Base-by-base conservation (phyloP, 2,329 filamentous ascomycete species). In the Pseudonectria foliicola region DNA sequence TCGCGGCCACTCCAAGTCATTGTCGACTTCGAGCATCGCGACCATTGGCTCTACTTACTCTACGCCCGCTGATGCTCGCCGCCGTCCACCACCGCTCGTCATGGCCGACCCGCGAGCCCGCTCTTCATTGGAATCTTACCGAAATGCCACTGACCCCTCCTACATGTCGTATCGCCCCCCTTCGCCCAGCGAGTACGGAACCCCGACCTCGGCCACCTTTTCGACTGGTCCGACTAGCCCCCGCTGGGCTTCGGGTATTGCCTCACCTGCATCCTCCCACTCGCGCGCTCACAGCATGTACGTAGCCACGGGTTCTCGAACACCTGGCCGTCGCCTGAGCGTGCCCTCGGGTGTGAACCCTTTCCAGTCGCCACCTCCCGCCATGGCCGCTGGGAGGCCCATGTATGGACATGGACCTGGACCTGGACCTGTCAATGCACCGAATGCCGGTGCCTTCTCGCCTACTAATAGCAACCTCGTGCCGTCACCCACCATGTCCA, bases 21-120 rank as follows among this genome's bases (percentile, higher is more conserved):
- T 95, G 3, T 95, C 89, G 1, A 79, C 86, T 3, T 95, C 89
- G 1, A 95, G 87, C 58, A 87, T 95, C 49, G 71, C 77, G 4
- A 90, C 84, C 24, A 81, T 82, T 6, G 66, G 77, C 35, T 88
- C 85, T 2, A 80, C 70, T 31, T 82, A 82, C 39, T 80, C 74
- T 44, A 64, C 73, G n/a, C 67, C 72, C 14, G 77, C 79, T 29
- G 83, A 87, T 38, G 60, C 73, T 26, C 76, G 86, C 32, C 77
- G 83, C 39, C 75, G 85, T 16, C 89, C 88, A 6, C 80, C 86
- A 14, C 85, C 88, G 1, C 66, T 95, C 13, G 82, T 90, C 39
- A 92, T 93, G 80, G 81, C 82, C 4, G 85, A 92, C 38, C 73
- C 75, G 13, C 73, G 84, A 39, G 70, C 77, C 8, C 71, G 82